A percentile compares a stretch with the other conserved stretches of the same genome.
Evolutionary conservation across 441 rosid species (phyloP).

Genomic region (Jatropha multifida): DNA sequence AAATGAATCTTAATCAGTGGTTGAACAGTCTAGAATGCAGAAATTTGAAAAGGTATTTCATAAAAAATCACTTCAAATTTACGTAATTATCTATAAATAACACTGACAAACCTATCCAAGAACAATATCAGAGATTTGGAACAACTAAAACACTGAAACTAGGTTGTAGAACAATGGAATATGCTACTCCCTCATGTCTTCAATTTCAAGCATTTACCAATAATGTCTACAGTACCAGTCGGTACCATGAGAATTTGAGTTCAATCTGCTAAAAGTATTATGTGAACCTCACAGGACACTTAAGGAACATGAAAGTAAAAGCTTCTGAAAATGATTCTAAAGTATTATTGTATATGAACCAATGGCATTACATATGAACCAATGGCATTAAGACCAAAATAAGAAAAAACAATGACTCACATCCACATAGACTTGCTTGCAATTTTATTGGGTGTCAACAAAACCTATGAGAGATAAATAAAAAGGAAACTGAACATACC

Average conservation of each 20-base stretch:
- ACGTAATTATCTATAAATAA: not conserved
- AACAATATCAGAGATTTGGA: not conserved
- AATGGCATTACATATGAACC: not conserved
- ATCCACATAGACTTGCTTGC: not conserved
- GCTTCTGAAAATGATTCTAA: not conserved
- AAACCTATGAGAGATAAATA: not conserved
- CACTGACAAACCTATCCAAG: not conserved
- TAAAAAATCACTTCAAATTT: not conserved
- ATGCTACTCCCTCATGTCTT: not conserved
- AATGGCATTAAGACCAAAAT: not conserved
- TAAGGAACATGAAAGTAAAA: not conserved
- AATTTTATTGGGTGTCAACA: not conserved
- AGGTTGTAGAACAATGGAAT: not conserved
- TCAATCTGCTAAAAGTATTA: not conserved
- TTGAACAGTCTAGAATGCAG: not conserved
- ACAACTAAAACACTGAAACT: not conserved
- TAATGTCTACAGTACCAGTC: too few relatives aligned
- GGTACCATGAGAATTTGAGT: not conserved
- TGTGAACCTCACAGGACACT: not conserved
- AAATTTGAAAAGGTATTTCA: not conserved
- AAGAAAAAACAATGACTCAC: not conserved
- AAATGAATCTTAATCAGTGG: not conserved
- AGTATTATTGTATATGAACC: not conserved
- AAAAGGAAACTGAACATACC: not conserved
- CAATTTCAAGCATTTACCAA: not conserved